Evolutionary conservation across 1,284 basidiomycete species (phyloP), one percentile per base, ranked within the genome.

Genomic region (Malassezia slooffiae): DNA sequence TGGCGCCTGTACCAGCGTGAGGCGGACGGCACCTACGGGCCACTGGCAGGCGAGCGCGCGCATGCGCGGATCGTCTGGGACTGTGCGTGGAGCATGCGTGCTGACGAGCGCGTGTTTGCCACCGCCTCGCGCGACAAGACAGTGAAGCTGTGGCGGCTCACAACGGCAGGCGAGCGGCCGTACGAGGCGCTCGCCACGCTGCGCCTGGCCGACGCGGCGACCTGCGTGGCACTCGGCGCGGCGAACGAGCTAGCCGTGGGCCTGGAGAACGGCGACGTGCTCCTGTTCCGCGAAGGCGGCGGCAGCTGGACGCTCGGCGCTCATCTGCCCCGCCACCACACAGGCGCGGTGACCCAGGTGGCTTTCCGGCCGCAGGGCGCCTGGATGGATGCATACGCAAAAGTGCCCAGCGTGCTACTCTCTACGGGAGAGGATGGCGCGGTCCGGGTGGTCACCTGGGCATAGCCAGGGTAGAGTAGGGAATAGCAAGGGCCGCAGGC

Each of bases 21-120:
- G 3, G 27, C 4, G n/a, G 39, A 46, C 29, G 42, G 32, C 1
- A 16, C 22, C 3, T 61, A 54, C 23, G 44, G 48, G n/a, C 54
- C 57, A 3, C 50, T 49, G 20, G 52, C 57, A 11, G 58, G 58
- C 34, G 58, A 89, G 53, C 88, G 85, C 69, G 80, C 86, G 0
- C 91, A 97, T 70, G 77, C 79, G 1, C 78, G 93, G 23, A 95
- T 99, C 62, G 83, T 97, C 29, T 91, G 93, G 85, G 93, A 97
- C 68, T 85, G 82, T 59, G 78, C 80, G 17, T 97, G 89, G 86
- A 75, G 80, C 1, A 60, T 68, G 2, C 80, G 83, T 55, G 34
- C 26, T 4, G 24, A 46, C 10, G 38, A 34, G 4, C 52, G 80
- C 47, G 59, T 81, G 5, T 99, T 97, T 67, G 88, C 80, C 2